Base-by-base conservation (phyloP, 331 rosid genomes). In the Malus hybrid region DNA sequence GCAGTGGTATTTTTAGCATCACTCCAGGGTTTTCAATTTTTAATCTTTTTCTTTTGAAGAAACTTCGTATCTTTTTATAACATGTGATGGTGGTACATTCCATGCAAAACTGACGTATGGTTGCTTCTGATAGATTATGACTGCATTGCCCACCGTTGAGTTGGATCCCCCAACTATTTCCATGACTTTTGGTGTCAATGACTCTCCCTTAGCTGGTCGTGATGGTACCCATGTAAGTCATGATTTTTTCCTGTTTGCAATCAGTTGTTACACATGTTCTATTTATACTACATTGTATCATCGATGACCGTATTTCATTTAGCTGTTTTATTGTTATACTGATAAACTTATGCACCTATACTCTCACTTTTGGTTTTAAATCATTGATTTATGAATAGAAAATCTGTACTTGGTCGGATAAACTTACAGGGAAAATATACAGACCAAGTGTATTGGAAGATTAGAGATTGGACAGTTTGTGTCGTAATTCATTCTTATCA, bases 111-210 rank as follows among this genome's bases (percentile, higher is more conserved):
- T 18, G 44, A 72, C 75, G 48, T 66, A 4, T 34, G 36, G 10
- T 24, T 61, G 36, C 61, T 2, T 75, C 29, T 82, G 24, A 63
- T 68, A 93, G 99, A 83, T 88, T 73, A 76, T 87, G 92, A 87
- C 79, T 75, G 87, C 91, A 77, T 86, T 94, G 82, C 99, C 99
- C 67, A 90, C 92, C 36, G 57, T 94, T 84, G 97, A 84, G 79
- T 88, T 94, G 91, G 99, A 94, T 73, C 99, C 99, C 60, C 99
- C 97, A 18, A 94, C 99, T 24, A 94, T 94, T 86, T 94, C 99
- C 74, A 94, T 94, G 99, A 94, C 97, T 57, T 94, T 94, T 86
- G 97, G 97, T 81, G 99, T 94, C 65, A 94, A 94, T 68, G 99
- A 94, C 78, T 92, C 97, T 32, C 99, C 99, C 34, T 87, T 94